A percentile compares a stretch with the other conserved stretches of the same genome.
Evolutionary conservation across 2,329 filamentous ascomycete genomes (phyloP).

Genomic region (Cyclaneusma minus): DNA sequence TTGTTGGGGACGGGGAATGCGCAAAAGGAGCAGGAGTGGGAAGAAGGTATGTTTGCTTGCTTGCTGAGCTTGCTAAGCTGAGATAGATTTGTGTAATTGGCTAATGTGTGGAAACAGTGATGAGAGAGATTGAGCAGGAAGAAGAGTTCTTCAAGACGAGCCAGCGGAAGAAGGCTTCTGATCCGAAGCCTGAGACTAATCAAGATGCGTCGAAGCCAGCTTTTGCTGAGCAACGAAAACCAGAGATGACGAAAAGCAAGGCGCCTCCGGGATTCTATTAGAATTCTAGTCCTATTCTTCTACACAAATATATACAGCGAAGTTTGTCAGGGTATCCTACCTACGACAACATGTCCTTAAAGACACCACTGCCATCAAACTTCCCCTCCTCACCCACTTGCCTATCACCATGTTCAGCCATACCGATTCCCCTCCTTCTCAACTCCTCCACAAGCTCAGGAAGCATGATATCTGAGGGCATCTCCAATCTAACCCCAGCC

Average conservation of each 20-base stretch:
- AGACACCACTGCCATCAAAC: constrained; percentile 23
- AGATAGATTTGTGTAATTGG: too few relatives aligned
- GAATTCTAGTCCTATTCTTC: constrained; percentile 3
- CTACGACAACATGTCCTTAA: constrained; percentile 46
- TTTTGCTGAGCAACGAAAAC: constrained; percentile 1
- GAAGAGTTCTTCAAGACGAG: constrained; percentile 28
- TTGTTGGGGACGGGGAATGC: constrained; percentile 64
- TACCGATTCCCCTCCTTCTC: constrained; percentile 15
- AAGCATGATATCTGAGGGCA: constrained; percentile 40
- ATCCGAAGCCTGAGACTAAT: constrained; percentile 8
- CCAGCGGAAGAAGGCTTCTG: constrained; percentile 11
- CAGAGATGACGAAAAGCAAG: constrained; percentile 9
- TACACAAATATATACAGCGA: constrained; percentile 11
- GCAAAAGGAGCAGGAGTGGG: constrained; percentile 70
- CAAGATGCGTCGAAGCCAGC: neutral
- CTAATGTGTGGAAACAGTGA: constrained; percentile 25
- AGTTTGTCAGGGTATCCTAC: constrained; percentile 5
- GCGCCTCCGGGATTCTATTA: constrained; percentile 18
- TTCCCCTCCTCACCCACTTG: constrained; percentile 10
- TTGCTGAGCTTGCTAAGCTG: constrained; percentile 1
- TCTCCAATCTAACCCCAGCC: constrained; percentile 38
- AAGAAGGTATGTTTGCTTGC: constrained; percentile 45
- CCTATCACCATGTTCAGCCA: constrained; percentile 1
- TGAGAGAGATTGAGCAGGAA: constrained; percentile 52
- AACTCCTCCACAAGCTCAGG: constrained; percentile 39